Percentiles rank a stretch among this genome's conserved stretches.
These are phyloP conservation scores for Megacollybia marginata DNA, from an alignment of 768 basidiomycete species.

Conservation along the genomic window DNA sequence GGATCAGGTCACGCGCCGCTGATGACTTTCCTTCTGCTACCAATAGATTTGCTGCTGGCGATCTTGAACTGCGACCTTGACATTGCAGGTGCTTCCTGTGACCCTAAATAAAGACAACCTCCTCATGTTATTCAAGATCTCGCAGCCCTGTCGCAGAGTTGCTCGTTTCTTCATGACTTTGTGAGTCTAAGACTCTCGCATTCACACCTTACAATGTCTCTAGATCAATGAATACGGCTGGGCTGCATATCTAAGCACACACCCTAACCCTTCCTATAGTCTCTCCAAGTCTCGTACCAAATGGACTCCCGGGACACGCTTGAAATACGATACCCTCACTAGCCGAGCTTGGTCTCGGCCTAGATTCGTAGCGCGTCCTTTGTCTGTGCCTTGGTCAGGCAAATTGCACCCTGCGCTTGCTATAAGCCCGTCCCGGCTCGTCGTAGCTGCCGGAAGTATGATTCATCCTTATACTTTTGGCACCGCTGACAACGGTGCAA, in stretches of 20 bases:
- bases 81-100: too few relatives aligned
- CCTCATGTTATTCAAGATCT: neutral
- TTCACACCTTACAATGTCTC: neutral
- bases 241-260: slow-evolving; percentile 38
- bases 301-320: slow-evolving; percentile 38
- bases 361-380: slow-evolving; percentile 55
- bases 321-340: slow-evolving; percentile 42
- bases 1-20: too few relatives aligned
- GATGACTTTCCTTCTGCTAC: too few relatives aligned
- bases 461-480: slow-evolving; percentile 55
- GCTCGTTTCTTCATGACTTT: slow-evolving; percentile 29
- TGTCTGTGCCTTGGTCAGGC: slow-evolving; percentile 50
- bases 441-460: slow-evolving; percentile 52
- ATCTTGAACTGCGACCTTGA: neutral
- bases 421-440: slow-evolving; percentile 43
- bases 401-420: slow-evolving; percentile 53
- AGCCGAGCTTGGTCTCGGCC: slow-evolving; percentile 44
- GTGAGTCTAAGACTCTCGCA: slow-evolving; percentile 27
- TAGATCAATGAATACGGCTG: slow-evolving; percentile 63
- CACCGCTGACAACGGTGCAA: slow-evolving; percentile 14
- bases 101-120: neutral
- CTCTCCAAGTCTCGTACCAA: slow-evolving; percentile 31
- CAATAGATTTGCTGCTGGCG: neutral
- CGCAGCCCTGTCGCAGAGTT: slow-evolving; percentile 27
- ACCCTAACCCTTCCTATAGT: slow-evolving; percentile 50